These are phyloP conservation scores for Daedalea quercina DNA, from an alignment of 768 basidiomycete genomes.

Conservation along the genomic window DNA sequence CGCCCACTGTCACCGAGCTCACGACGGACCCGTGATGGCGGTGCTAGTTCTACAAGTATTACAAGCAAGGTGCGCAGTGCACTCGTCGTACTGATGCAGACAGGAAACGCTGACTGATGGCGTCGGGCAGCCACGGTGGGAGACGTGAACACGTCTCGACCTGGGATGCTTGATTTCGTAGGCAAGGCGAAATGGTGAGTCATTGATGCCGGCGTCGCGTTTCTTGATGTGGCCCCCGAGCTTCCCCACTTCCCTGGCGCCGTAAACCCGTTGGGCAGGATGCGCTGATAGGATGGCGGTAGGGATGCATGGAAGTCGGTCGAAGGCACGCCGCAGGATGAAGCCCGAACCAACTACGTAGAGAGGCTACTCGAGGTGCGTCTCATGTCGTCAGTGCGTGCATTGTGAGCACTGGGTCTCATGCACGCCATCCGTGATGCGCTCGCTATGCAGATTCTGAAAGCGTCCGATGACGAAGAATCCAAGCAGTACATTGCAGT, in stretches of 20 bases:
- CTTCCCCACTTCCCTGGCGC: background rate
- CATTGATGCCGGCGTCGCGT: constrained; percentile 1
- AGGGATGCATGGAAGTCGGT: constrained; percentile 85
- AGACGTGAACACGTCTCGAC: constrained; percentile 55
- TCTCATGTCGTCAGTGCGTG: background rate
- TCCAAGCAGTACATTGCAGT: constrained; percentile 50
- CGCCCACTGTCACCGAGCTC: constrained; percentile 7
- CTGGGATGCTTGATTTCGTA: constrained; percentile 77
- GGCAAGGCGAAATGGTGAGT: constrained; percentile 88
- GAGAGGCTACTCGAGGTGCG: constrained; percentile 63
- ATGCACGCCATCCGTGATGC: background rate
- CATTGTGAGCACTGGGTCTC: background rate
- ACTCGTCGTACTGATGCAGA: constrained; percentile 4
- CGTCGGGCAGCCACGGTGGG: constrained; percentile 56
- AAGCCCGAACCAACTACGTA: constrained; percentile 70
- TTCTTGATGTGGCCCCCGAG: background rate
- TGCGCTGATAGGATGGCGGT: background rate
- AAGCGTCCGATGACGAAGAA: constrained; percentile 41
- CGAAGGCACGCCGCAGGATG: constrained; percentile 68
- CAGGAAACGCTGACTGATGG: background rate
- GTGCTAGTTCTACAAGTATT: constrained; percentile 89
- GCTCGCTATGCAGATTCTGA: constrained; percentile 44
- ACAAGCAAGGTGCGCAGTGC: constrained; percentile 73
- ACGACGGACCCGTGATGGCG: background rate
- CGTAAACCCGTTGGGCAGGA: background rate